Conservation (phyloP, 805 yeast species). For the Metschnikowia matae region DNA sequence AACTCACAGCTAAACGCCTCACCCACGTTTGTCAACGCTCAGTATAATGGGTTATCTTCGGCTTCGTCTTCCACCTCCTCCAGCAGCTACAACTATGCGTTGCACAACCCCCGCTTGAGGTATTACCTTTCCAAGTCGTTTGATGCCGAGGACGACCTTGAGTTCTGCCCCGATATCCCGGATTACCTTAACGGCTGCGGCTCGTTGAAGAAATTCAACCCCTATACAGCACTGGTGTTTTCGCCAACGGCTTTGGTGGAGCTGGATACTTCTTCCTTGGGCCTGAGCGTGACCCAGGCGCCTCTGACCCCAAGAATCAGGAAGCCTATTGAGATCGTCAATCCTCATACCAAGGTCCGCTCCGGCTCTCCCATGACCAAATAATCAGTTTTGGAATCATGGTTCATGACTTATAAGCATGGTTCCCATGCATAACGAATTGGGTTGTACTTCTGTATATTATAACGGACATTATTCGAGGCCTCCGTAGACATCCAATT, state of each 20-base stretch:
- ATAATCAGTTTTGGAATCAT: background rate
- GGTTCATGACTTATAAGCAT: no score
- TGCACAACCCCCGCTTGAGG: conserved; percentile 49
- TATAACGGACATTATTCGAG: background rate
- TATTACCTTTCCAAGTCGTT: conserved; percentile 57
- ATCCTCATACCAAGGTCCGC: conserved; percentile 57
- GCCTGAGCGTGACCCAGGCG: background rate
- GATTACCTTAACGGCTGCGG: conserved; percentile 29
- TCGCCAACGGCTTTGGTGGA: conserved; percentile 40
- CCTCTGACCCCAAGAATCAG: conserved; percentile 55
- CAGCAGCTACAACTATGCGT: conserved; percentile 26
- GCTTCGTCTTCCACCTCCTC: conserved; percentile 13
- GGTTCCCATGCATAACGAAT: no score
- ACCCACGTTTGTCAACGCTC: conserved; percentile 27
- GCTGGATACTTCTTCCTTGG: conserved; percentile 4
- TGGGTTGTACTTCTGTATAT: background rate
- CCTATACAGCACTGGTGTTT: conserved; percentile 61
- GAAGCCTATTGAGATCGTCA: conserved; percentile 58
- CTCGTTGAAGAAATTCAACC: conserved; percentile 53
- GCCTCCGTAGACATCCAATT: no score
- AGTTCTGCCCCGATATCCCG: conserved; percentile 60
- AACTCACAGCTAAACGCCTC: conserved; percentile 24
- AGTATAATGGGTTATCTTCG: conserved; percentile 19
- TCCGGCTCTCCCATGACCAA: conserved; percentile 41
- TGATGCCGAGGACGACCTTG: conserved; percentile 60